A percentile compares a stretch with the other conserved stretches of the same genome.
These are phyloP conservation scores for Butyriboletus loyo DNA, from an alignment of 768 basidiomycete genomes.

Conservation along the genomic window DNA sequence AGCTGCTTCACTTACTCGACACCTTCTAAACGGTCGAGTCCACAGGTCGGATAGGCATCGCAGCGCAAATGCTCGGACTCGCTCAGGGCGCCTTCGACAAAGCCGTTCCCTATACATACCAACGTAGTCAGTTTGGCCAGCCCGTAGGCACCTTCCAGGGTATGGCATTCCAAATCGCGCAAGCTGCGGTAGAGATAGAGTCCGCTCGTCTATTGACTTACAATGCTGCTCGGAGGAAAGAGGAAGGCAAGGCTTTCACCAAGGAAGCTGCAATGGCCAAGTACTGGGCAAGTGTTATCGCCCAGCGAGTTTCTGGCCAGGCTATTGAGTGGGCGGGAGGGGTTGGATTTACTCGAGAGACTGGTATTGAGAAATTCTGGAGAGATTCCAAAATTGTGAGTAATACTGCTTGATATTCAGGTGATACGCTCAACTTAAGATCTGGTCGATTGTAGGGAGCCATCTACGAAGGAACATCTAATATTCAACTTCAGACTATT, in stretches of 20 bases:
- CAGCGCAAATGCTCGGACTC: slow-evolving; percentile 97
- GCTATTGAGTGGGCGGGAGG: slow-evolving; percentile 98
- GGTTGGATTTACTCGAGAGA: slow-evolving; percentile 88
- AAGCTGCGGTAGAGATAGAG: slow-evolving; percentile 88
- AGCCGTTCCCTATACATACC: slow-evolving; percentile 91
- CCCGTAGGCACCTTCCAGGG: slow-evolving; percentile 93
- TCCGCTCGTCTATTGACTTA: slow-evolving; percentile 89
- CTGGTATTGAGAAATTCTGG: slow-evolving; percentile 96
- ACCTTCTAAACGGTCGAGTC: background rate
- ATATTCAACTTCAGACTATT: slow-evolving; percentile 96
- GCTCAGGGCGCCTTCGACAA: slow-evolving; percentile 97
- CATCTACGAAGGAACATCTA: slow-evolving; percentile 95
- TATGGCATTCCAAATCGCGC: slow-evolving; percentile 92
- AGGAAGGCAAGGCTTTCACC: slow-evolving; percentile 80
- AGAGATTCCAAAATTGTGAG: slow-evolving; percentile 93
- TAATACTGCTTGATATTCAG: slow-evolving; percentile 9
- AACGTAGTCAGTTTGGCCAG: slow-evolving; percentile 93
- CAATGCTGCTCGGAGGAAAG: slow-evolving; percentile 93
- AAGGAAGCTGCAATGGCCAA: slow-evolving; percentile 99
- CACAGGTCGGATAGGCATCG: slow-evolving; percentile 88
- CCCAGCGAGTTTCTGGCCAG: slow-evolving; percentile 79
- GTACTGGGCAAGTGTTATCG: slow-evolving; percentile 85
- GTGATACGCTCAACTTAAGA: background rate
- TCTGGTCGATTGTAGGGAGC: slow-evolving; percentile 54
- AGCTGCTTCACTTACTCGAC: background rate